Percentiles rank a stretch among this genome's conserved stretches.
Conservation (phyloP, 768 basidiomycete genomes). For the Paxillus rubicundulus region DNA sequence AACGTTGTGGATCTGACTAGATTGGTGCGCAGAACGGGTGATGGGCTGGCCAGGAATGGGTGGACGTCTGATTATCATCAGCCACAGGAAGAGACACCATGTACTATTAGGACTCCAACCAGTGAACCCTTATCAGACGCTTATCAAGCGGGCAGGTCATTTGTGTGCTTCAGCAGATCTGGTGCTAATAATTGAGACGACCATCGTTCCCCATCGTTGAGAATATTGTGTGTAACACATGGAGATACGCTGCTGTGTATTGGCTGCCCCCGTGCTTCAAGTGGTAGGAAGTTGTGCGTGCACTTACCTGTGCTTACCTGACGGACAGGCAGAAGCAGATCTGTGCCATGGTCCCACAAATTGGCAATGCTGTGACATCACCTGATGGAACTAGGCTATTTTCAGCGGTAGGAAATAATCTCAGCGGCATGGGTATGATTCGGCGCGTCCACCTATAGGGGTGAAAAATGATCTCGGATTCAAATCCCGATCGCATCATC, state of each 20-base stretch:
- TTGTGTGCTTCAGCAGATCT: neutral
- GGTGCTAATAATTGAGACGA: neutral
- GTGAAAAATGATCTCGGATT: too few relatives aligned
- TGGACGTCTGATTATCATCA: slow-evolving; percentile 1
- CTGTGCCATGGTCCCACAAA: neutral
- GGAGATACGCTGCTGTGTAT: neutral
- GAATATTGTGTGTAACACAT: slow-evolving; percentile 1
- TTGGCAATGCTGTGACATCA: too few relatives aligned
- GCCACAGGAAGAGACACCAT: neutral
- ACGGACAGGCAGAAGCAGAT: neutral
- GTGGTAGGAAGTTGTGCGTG: neutral
- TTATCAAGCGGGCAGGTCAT: neutral
- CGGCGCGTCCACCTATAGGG: too few relatives aligned
- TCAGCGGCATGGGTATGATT: neutral
- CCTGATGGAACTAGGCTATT: too few relatives aligned
- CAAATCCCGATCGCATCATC: too few relatives aligned
- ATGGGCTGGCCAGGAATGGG: slow-evolving; percentile 13
- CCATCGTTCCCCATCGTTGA: neutral
- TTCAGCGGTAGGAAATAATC: neutral
- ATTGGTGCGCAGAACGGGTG: slow-evolving; percentile 4
- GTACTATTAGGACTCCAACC: slow-evolving; percentile 1
- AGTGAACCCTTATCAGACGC: slow-evolving; percentile 22
- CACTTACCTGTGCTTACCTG: neutral
- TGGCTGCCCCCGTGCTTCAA: neutral
- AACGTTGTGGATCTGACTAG: neutral